Evolutionary conservation across 2,329 filamentous ascomycete species (phyloP).

Genomic region (Trichophyton equinum): DNA sequence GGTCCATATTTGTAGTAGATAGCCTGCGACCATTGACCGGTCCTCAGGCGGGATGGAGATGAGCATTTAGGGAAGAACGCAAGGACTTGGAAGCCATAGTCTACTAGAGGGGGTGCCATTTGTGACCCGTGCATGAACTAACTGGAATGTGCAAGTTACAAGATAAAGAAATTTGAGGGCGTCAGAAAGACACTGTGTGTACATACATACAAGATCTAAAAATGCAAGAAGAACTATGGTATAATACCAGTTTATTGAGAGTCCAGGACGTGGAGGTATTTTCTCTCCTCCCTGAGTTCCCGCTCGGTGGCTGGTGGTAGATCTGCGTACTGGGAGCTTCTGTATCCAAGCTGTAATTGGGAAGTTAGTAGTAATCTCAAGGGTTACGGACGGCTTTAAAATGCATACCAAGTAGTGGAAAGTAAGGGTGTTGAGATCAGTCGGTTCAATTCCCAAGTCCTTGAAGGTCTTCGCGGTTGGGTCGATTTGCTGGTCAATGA

Average conservation of each 20-base stretch:
- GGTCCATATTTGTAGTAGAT: too few relatives aligned
- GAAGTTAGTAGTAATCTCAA: slow-evolving; percentile 11
- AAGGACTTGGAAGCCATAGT: not conserved
- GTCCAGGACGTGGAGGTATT: slow-evolving; percentile 89
- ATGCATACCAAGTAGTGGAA: slow-evolving; percentile 80
- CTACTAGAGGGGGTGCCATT: not conserved
- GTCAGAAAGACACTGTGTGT: slow-evolving; percentile 25
- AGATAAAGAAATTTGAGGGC: not conserved
- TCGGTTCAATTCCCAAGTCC: slow-evolving; percentile 80
- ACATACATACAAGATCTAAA: slow-evolving; percentile 30
- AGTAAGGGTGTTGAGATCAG: slow-evolving; percentile 71
- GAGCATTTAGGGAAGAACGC: not conserved
- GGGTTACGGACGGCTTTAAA: not conserved
- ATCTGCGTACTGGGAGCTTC: slow-evolving; percentile 80
- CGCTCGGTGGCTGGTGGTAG: slow-evolving; percentile 87
- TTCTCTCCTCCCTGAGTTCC: slow-evolving; percentile 88
- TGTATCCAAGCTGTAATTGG: slow-evolving; percentile 63
- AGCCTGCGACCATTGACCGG: too few relatives aligned
- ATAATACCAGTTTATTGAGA: slow-evolving; percentile 49
- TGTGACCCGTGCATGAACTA: not conserved
- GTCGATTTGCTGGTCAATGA: slow-evolving; percentile 86
- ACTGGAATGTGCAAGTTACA: not conserved
- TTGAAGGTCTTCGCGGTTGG: slow-evolving; percentile 86
- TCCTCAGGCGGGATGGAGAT: too few relatives aligned
- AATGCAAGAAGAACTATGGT: slow-evolving; percentile 15